Evolutionary conservation across 1,284 basidiomycete genomes (phyloP).

Genomic region (Sanghuangporus baumii): DNA sequence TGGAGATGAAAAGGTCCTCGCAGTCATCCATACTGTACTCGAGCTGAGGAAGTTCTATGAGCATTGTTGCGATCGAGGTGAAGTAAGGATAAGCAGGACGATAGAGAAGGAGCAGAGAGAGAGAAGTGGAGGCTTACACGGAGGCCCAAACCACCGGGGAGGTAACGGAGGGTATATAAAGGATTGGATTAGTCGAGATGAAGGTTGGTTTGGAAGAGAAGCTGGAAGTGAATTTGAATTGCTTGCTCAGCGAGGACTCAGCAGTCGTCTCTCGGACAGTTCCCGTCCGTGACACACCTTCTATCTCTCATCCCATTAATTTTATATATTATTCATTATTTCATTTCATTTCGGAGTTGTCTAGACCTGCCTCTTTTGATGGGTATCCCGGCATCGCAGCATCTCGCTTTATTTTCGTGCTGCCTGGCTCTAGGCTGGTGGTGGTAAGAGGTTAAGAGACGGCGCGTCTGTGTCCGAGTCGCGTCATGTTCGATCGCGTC

Average conservation of each 20-base stretch:
- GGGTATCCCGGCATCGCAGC: neutral
- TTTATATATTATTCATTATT: neutral
- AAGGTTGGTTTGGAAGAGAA: too few species aligned
- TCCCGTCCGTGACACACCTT: too few species aligned
- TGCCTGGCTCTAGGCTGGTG: neutral
- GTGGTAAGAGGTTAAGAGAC: neutral
- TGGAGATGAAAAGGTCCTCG: slow-evolving; percentile 14
- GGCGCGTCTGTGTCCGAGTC: neutral
- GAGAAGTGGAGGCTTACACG: neutral
- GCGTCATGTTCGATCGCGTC: neutral
- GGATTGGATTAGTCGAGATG: neutral
- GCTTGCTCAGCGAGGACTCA: neutral
- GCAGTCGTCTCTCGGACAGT: too few species aligned
- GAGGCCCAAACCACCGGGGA: neutral
- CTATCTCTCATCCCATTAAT: neutral
- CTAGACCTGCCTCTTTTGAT: neutral
- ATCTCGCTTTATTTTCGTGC: neutral
- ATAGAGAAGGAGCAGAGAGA: neutral
- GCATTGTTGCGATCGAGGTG: slow-evolving; percentile 1
- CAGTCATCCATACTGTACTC: slow-evolving; percentile 12
- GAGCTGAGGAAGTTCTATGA: slow-evolving; percentile 13
- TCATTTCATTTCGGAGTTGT: neutral
- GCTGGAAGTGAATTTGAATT: neutral
- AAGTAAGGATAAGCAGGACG: neutral
- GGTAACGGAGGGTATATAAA: neutral